Conservation (phyloP, 768 basidiomycete genomes). For the Grammothele lineata region DNA sequence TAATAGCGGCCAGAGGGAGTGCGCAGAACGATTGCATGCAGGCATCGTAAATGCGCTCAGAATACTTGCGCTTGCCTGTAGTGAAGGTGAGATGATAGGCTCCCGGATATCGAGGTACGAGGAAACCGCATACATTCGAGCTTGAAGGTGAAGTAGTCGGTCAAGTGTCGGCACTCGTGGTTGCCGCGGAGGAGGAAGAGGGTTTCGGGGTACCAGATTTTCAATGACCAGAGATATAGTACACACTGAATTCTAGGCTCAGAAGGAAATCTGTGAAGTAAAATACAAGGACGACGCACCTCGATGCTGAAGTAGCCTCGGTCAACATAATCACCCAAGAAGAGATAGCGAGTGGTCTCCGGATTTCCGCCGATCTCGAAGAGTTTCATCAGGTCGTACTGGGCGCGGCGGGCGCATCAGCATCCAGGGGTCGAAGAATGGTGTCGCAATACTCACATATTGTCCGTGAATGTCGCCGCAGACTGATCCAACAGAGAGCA, state of each 20-base stretch:
- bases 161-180: constrained; percentile 97
- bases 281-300: constrained; percentile 30
- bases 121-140: constrained; percentile 73
- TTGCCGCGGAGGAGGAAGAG: constrained; percentile 96
- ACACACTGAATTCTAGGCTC: constrained; percentile 68
- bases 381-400: constrained; percentile 79
- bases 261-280: no score
- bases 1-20: constrained; percentile 91
- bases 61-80: constrained; percentile 97
- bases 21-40: constrained; percentile 98
- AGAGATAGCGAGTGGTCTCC: constrained; percentile 68
- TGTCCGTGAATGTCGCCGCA: constrained; percentile 99
- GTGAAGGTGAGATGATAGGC: neutral
- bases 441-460: constrained; percentile 66
- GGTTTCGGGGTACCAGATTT: constrained; percentile 99
- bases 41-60: constrained; percentile 92
- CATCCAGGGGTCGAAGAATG: no score
- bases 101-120: neutral
- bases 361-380: constrained; percentile 77
- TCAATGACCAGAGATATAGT: constrained; percentile 94
- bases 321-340: constrained; percentile 74
- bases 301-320: constrained; percentile 75
- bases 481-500: constrained; percentile 17
- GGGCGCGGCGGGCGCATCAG: neutral
- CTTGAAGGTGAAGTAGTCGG: constrained; percentile 99